Base-by-base conservation (phyloP, 805 yeast species). In the Metschnikowia similis region DNA sequence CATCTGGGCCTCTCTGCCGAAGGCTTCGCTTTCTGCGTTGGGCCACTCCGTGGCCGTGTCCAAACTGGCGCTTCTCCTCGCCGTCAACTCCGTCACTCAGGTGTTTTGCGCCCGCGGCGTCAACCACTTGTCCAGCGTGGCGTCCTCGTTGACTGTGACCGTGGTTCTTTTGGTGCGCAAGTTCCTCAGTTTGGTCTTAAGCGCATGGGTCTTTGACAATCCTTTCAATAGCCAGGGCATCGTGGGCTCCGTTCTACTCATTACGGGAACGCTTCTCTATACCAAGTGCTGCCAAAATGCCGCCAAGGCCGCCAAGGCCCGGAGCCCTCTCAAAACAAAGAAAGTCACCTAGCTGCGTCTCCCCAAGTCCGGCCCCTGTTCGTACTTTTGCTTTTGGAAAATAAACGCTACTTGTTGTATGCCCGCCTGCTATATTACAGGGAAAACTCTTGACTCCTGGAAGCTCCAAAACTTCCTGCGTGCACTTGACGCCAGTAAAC, bases 31-130 rank as follows among this genome's bases (percentile, higher is more conserved):
- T 6, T 5, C 26, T 11, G 6, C 35, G 14, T 35, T 34, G 26
- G 45, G 45, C 30, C 45, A 8, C 37, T n/a, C n/a, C 10, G 28
- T 47, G 16, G 41, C 37, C 17, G 40, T 59, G 11, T 58, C 60
- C 14, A 45, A 36, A 16, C 63, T 57, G 38, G 26, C 51, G 4
- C 34, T 53, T 11, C 48, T 52, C 31, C 51, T 65, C 26, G 47
- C 40, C 3, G 26, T 58, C 4, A 65, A 65, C 45, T 54, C 59
- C 27, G 44, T 45, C 2, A 42, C 69, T 6, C 70, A 65, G 49
- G 61, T 56, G 55, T 46, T 81, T 3, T 87, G 95, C 60, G 80
- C 84, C 1, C 66, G 79, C 10, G 90, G 92, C 4, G 92, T 86
- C 10, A 84, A 83, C 59, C 71, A 71, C 58, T 66, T 87, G 26